Base-by-base conservation (phyloP, 768 basidiomycete species). In the Tylopilus plumbeoviolaceoides region DNA sequence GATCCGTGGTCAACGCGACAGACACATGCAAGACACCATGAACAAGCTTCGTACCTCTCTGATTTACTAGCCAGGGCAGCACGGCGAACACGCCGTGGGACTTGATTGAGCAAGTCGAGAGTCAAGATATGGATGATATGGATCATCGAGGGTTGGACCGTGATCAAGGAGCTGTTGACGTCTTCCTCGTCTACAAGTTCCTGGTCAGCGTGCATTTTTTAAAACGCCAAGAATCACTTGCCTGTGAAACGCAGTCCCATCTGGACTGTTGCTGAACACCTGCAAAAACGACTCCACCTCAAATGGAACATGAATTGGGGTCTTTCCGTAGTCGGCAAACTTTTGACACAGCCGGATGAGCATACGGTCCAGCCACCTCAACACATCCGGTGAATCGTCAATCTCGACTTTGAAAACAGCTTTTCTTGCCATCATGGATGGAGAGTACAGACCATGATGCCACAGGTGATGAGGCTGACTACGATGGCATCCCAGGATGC, bases 81-180 rank as follows among this genome's bases (percentile, higher is more conserved):
- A n/a, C n/a, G n/a, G n/a, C n/a, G n/a, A n/a, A n/a, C n/a, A n/a
- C n/a, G n/a, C n/a, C n/a, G n/a, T n/a, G n/a, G n/a, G n/a, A n/a
- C n/a, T n/a, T n/a, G n/a, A n/a, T n/a, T n/a, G n/a, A n/a, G n/a
- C n/a, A n/a, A n/a, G n/a, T n/a, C n/a, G n/a, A n/a, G n/a, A n/a
- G n/a, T n/a, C n/a, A n/a, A n/a, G n/a, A n/a, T n/a, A n/a, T n/a
- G n/a, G n/a, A n/a, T n/a, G n/a, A n/a, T n/a, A n/a, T n/a, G n/a
- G n/a, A n/a, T n/a, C n/a, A n/a, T n/a, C n/a, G n/a, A n/a, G n/a
- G 97, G 97, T 70, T 99, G 97, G 47, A 99, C 98, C 97, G 98
- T 98, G 72, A 98, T 95, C 52, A 99, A 74, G 14, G 95, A 98
- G 72, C 97, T 98, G 78, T 98, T 98, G 64, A 98, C 95, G 65